A percentile compares a stretch with the other conserved stretches of the same genome.
phyloP scores from a whole-genome alignment of 208 protist species.

The Wallacemonas sp. region DNA sequence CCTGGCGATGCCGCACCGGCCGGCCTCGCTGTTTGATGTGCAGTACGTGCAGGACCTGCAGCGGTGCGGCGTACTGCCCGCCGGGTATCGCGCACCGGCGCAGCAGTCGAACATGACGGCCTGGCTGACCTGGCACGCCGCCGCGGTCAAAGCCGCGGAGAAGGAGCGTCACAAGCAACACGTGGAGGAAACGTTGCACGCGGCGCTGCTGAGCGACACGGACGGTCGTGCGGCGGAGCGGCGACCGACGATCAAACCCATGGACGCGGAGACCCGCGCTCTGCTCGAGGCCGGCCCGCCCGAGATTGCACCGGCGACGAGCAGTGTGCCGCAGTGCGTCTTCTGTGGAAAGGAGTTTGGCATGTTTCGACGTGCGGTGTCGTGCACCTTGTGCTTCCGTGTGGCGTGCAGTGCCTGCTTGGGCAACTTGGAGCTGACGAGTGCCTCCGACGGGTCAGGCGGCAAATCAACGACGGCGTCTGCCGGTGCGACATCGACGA shows the following conservation, averaged over 20 bases:
- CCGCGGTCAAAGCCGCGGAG: slow-evolving; percentile 3
- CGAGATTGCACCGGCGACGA: not conserved
- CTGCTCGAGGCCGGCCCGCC: not conserved
- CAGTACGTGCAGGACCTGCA: slow-evolving; percentile 30
- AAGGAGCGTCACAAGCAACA: slow-evolving; percentile 15
- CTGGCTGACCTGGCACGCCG: slow-evolving; percentile 32
- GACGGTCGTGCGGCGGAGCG: not conserved
- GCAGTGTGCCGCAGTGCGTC: slow-evolving; percentile 35
- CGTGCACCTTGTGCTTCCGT: slow-evolving; percentile 68
- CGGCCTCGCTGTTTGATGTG: slow-evolving; percentile 52
- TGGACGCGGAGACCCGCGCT: slow-evolving; percentile 2
- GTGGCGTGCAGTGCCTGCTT: slow-evolving; percentile 67
- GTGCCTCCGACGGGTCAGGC: not conserved
- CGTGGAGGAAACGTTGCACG: not conserved
- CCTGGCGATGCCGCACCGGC: slow-evolving; percentile 59
- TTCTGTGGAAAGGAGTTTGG: slow-evolving; percentile 72
- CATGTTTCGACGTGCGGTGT: slow-evolving; percentile 67
- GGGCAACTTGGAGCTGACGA: slow-evolving; percentile 43
- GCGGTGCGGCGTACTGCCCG: slow-evolving; percentile 19
- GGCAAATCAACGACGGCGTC: too few species aligned
- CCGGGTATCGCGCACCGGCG: slow-evolving; percentile 12
- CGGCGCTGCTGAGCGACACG: not conserved
- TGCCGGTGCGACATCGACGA: too few species aligned
- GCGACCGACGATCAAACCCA: slow-evolving; percentile 4
- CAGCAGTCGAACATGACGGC: slow-evolving; percentile 17